Evolutionary conservation across 2,329 filamentous ascomycete genomes (phyloP).

Genomic region (Botrytis porri): DNA sequence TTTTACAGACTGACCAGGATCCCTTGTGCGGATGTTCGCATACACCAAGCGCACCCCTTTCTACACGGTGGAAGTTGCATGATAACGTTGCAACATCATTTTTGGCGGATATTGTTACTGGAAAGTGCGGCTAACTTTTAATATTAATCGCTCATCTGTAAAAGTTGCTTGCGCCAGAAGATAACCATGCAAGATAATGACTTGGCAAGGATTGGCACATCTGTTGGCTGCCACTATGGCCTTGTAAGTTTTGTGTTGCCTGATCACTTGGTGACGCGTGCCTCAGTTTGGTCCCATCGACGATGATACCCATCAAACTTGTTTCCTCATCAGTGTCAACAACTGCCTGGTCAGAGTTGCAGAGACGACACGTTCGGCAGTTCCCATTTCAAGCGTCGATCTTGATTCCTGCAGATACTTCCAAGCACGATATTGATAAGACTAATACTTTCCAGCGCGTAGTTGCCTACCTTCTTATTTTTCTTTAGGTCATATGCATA

Average conservation of each 20-base stretch:
- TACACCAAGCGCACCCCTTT: conserved; percentile 4
- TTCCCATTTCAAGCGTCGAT: background rate
- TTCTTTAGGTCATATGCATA: background rate
- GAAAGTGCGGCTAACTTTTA: conserved; percentile 8
- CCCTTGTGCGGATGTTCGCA: conserved; percentile 3
- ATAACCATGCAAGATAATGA: background rate
- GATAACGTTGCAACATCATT: background rate
- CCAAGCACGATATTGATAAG: background rate
- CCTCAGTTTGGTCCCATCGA: background rate
- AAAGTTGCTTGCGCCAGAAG: background rate
- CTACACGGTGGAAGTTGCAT: conserved; percentile 1
- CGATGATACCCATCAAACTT: background rate
- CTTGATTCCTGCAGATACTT: background rate
- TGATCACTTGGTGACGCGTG: background rate
- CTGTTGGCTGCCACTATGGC: background rate
- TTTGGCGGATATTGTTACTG: background rate
- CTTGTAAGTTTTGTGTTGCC: background rate
- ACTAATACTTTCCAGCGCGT: background rate
- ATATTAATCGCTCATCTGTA: background rate
- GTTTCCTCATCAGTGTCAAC: background rate
- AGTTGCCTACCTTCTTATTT: background rate
- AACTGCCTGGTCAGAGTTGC: too few relatives aligned
- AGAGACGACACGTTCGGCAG: too few relatives aligned
- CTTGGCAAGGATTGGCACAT: background rate
- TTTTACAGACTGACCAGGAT: background rate